Evolutionary conservation across 306 rosid genomes (phyloP).

Genomic region (Ochetophila trinervis): DNA sequence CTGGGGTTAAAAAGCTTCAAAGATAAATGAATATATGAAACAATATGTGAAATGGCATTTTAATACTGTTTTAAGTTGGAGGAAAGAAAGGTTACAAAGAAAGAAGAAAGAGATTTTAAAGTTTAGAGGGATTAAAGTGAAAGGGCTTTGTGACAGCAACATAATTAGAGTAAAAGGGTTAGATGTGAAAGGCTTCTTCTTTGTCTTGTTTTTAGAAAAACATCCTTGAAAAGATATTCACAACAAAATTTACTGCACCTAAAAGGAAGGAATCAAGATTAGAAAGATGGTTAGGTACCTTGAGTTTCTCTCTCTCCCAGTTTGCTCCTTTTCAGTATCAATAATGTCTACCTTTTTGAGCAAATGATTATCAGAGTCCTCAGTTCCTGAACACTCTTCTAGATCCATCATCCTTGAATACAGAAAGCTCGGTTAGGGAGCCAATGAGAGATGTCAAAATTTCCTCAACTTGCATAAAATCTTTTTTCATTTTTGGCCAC

Average conservation of each 20-base stretch:
- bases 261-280: background rate
- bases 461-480: background rate
- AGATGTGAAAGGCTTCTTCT: no score
- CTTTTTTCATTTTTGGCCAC: background rate
- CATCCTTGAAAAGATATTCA: no score
- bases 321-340: conserved; percentile 35
- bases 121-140: no score
- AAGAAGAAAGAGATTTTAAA: no score
- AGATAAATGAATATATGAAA: no score
- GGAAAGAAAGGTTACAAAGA: no score
- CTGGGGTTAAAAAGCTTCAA: no score
- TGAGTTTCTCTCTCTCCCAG: conserved; percentile 16
- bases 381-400: conserved; percentile 66
- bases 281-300: conserved; percentile 35
- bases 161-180: no score
- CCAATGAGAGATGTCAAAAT: background rate
- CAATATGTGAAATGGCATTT: no score
- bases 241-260: background rate
- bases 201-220: no score
- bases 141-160: no score
- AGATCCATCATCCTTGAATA: conserved; percentile 64
- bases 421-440: conserved; percentile 20
- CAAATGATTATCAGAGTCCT: conserved; percentile 57
- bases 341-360: conserved; percentile 39
- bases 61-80: no score